Evolutionary conservation across 1,284 basidiomycete species (phyloP), one percentile per base, ranked within the genome.

Genomic region (Moesziomyces globuligerus): DNA sequence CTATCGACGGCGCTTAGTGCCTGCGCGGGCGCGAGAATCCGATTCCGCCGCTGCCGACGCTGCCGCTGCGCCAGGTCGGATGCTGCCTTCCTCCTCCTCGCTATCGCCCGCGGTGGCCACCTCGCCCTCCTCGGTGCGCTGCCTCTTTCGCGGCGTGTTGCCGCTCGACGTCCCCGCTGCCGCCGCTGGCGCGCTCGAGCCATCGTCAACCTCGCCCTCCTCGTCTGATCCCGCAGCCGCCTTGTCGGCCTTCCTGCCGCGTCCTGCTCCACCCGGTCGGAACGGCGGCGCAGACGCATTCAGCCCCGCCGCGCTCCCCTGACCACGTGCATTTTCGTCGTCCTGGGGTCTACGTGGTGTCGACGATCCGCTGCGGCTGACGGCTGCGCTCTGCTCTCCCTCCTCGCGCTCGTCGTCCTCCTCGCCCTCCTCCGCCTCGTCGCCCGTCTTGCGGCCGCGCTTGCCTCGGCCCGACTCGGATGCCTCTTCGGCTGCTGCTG

Each of bases 21-120:
- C 62, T n/a, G 51, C 51, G 15, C 56, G 36, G 9, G 18, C 29
- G 15, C 20, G 29, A 24, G 38, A 3, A n/a, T 32, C 26, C 7
- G 45, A 24, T 29, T 47, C 44, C 8, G n/a, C 25, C n/a, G n/a
- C n/a, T n/a, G n/a, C n/a, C n/a, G n/a, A n/a, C n/a, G n/a, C n/a
- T n/a, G 28, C n/a, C 8, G 23, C 29, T n/a, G 46, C n/a, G 7
- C 34, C 29, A 13, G 48, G 60, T 23, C 42, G 61, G 46, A 70
- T 70, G 25, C 60, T 65, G 1, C 67, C 67, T 25, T 70, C 67
- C 29, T 70, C 67, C 37, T 70, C 67, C 49, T 70, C 67, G 38
- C 60, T 64, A 2, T 66, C 62, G 9, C 34, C 57, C 7, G 23
- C 61, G 7, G 24, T 37, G 24, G 34, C 66, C 7, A 60, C 48